Evolutionary conservation across 805 yeast genomes (phyloP).

Genomic region (Lipomyces mesembrius): DNA sequence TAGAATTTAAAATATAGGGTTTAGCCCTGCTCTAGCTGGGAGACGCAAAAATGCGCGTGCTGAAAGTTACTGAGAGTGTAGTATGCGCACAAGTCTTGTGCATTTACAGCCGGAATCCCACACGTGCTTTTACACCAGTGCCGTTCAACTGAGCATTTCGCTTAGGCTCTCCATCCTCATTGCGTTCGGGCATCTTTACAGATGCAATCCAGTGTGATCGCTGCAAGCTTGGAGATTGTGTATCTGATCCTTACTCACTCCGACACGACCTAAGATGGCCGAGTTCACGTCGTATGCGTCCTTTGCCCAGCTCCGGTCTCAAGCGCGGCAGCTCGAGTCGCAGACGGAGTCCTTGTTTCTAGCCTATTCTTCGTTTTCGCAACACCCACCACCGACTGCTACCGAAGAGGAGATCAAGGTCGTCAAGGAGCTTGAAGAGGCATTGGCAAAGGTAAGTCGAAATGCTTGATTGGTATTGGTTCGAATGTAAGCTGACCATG

Average conservation of each 20-base stretch:
- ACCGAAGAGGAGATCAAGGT: constrained; percentile 55
- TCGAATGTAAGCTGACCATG: neutral
- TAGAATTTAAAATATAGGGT: neutral
- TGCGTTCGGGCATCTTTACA: neutral
- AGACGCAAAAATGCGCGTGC: neutral
- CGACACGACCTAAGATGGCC: constrained; percentile 11
- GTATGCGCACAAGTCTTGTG: neutral
- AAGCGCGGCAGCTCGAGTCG: constrained; percentile 70
- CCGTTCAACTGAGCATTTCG: too few relatives aligned
- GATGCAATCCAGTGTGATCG: neutral
- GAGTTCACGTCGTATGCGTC: constrained; percentile 43
- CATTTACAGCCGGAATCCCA: neutral
- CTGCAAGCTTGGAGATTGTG: neutral
- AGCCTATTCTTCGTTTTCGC: constrained; percentile 59
- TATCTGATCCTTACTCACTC: neutral
- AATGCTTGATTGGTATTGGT: constrained; percentile 22
- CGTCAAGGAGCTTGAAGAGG: constrained; percentile 56
- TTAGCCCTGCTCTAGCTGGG: neutral
- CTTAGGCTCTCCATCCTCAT: neutral
- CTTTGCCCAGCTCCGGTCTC: constrained; percentile 70
- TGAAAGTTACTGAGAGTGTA: neutral
- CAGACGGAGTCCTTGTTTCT: constrained; percentile 62
- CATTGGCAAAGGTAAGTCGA: constrained; percentile 51
- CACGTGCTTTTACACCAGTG: neutral
- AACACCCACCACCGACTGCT: constrained; percentile 55